Base-by-base conservation (phyloP, 2,329 filamentous ascomycete species). In the Alternaria hordeiaustralica region DNA sequence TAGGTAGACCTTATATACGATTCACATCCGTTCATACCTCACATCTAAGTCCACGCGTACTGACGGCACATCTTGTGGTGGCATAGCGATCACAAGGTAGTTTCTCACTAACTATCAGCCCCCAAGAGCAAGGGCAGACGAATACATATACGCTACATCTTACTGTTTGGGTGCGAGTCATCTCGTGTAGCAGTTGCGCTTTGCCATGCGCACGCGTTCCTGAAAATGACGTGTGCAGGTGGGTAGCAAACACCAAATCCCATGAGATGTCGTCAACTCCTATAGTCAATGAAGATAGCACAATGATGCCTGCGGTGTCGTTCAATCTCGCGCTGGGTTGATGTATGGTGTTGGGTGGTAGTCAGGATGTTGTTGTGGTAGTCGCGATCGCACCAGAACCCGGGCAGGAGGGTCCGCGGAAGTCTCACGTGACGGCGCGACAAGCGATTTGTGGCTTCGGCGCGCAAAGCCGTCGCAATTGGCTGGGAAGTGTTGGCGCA, bases 341-440 rank as follows among this genome's bases (percentile, higher is more conserved):
- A 18, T 41, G 36, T 41, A 18, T 18, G 36, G 4, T 41, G 36
- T 41, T 5, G n/a, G 36, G n/a, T 41, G 36, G 36, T 9, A 9
- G 33, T 36, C 36, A 18, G 30, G 21, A 20, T 30, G 41, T 60
- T 49, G 50, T 55, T 49, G 41, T 43, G 21, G 50, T 3, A 41
- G 36, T 18, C 36, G 36, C 36, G 36, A 41, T 41, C 15, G 18
- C n/a, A 18, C 36, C 36, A 41, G n/a, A 9, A 50, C 58, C 20
- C 21, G 30, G 36, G 3, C 20, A 28, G 12, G 26, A 47, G 23
- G 21, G 21, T 49, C 9, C 49, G 43, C 21, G 13, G 30, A 20
- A 4, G 5, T 20, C 15, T 65, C 63, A 63, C 63, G 63, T 63
- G 60, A 59, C 23, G 44, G 23, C 55, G 59, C 55, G 59, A 65